Conservation (phyloP, 2,329 filamentous ascomycete species). For the Curvularia verruculosa region DNA sequence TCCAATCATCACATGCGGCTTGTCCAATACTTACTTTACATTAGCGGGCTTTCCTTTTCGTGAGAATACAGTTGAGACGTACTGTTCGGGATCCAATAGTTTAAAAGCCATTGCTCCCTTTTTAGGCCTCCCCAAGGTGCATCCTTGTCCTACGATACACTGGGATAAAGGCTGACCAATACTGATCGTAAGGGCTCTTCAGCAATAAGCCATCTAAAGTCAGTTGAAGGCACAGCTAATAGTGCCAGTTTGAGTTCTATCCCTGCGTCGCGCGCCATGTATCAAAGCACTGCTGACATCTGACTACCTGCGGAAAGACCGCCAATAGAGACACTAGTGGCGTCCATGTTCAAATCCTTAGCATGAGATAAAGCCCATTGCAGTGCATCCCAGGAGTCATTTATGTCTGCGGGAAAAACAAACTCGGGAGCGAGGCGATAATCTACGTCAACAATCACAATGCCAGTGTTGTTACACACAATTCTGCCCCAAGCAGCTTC, state of each 20-base stretch:
- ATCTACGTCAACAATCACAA: conserved; percentile 48
- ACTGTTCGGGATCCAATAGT: conserved; percentile 12
- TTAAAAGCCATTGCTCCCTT: conserved; percentile 21
- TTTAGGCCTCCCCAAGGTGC: conserved; percentile 23
- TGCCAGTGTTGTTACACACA: conserved; percentile 19
- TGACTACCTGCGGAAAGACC: conserved; percentile 56
- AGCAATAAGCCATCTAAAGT: conserved; percentile 19
- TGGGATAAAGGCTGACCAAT: conserved; percentile 16
- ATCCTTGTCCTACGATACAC: conserved; percentile 20
- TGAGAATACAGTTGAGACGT: background rate
- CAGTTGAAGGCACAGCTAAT: conserved; percentile 23
- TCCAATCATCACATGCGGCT: conserved; percentile 18
- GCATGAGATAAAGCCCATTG: conserved; percentile 42
- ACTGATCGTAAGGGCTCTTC: conserved; percentile 13
- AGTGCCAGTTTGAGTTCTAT: conserved; percentile 19
- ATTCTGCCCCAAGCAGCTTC: conserved; percentile 23
- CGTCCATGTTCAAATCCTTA: conserved; percentile 18
- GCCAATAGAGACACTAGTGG: conserved; percentile 49
- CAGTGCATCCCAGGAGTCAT: conserved; percentile 58
- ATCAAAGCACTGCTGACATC: conserved; percentile 24
- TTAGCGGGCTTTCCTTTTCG: background rate
- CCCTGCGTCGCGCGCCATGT: conserved; percentile 23
- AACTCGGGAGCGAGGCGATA: conserved; percentile 61
- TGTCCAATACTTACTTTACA: conserved; percentile 4
- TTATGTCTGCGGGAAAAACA: conserved; percentile 56